Evolutionary conservation across 305 asterid species (phyloP).

Genomic region (Solanum aculeatissimum): DNA sequence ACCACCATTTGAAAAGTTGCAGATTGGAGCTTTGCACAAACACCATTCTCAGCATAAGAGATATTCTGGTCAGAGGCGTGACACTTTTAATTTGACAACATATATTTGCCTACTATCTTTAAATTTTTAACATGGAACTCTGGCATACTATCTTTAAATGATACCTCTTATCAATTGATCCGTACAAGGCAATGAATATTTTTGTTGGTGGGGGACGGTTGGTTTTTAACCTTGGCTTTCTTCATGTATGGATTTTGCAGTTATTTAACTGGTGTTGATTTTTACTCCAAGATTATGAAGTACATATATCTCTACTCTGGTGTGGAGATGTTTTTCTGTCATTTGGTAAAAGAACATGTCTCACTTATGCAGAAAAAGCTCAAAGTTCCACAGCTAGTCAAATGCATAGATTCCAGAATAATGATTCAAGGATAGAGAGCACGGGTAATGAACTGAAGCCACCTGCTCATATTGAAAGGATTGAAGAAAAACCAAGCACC

Average conservation of each 20-base stretch:
- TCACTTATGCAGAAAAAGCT: conserved; percentile 23
- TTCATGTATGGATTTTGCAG: background rate
- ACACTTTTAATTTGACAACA: background rate
- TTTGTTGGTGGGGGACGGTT: background rate
- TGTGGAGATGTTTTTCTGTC: conserved; percentile 25
- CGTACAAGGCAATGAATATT: background rate
- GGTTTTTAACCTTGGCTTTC: background rate
- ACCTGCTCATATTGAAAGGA: conserved; percentile 19
- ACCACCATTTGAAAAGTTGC: conserved; percentile 78
- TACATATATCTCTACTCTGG: background rate
- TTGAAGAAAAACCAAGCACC: conserved; percentile 31
- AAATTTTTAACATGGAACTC: background rate
- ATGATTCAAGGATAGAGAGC: conserved; percentile 13
- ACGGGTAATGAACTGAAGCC: conserved; percentile 22
- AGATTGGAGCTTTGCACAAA: conserved; percentile 28
- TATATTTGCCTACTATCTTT: background rate
- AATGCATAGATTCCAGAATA: conserved; percentile 20
- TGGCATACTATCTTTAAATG: background rate
- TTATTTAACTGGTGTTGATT: background rate
- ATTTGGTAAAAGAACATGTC: conserved; percentile 20
- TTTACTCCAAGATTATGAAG: background rate
- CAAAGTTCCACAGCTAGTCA: conserved; percentile 25
- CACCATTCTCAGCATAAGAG: conserved; percentile 15
- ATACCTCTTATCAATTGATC: background rate
- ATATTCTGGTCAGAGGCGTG: conserved; percentile 12